Evolutionary conservation across 2,329 filamentous ascomycete species (phyloP), one percentile per base, ranked within the genome.

Genomic region (Gnomoniopsis smithogilvyi): DNA sequence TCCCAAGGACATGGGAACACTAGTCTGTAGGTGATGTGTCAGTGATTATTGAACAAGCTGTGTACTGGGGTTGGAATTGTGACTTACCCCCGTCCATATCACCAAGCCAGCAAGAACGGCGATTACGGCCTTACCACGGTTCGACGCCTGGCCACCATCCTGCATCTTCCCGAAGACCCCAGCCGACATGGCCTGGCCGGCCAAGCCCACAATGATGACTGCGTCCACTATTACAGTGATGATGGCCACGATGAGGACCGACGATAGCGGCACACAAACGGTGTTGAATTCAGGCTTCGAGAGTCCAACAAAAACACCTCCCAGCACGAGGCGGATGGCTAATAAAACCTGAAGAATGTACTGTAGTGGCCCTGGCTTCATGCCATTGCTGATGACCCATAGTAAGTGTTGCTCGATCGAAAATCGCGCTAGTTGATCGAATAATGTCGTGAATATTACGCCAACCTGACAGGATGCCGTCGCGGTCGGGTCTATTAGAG

Each of bases 391-490:
- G 59, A 80, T 72, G 6, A 74, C 74, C 80, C 81, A 85, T 47
- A 83, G 64, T 6, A 85, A 67, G 58, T 79, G 81, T 67, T 85
- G 82, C 64, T 84, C 77, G 57, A 84, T 68, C 38, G 79, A 74
- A 52, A 81, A 70, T 52, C 84, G 77, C 19, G 79, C 79, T 24
- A 85, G 67, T 67, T 87, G 83, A 64, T 87, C 84, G 68, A 86
- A 84, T 24, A 78, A 64, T 10, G 81, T 76, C 50, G 79, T 77
- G 64, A 86, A 79, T 36, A 78, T 73, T 48, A 84, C 73, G 57
- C 77, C 74, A 55, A 81, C 68, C 67, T 84, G 81, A 66, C 84
- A 87, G 14, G 74, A 72, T 17, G 74, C 69, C 19, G 71, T 60
- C 34, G 77, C 76, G 34, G 68, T 69, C 36, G 75, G 67, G 62